Percentiles rank a stretch among this genome's conserved stretches.
These are phyloP conservation scores for Exophiala aquamarina DNA, from an alignment of 2,329 filamentous ascomycete species.

Conservation along the genomic window DNA sequence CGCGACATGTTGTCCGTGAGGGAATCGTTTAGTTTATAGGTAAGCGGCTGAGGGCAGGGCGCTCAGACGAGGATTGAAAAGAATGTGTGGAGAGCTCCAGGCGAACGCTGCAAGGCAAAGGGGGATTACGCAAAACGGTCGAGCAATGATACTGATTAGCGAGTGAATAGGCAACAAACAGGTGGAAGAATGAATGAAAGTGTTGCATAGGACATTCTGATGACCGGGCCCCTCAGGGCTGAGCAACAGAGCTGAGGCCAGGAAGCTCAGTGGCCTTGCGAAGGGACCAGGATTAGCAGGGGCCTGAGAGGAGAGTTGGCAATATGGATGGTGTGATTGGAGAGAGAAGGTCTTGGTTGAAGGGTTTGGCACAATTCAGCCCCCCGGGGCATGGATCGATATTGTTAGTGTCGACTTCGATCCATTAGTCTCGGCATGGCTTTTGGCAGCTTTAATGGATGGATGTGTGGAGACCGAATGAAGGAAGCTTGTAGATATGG, in stretches of 20 bases:
- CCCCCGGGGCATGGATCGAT: too few species aligned
- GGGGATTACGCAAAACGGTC: conserved; percentile 2
- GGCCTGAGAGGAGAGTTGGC: conserved; percentile 3
- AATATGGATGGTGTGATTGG: conserved; percentile 7
- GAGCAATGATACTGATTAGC: background rate
- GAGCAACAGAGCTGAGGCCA: conserved; percentile 18
- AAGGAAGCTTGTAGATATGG: too few species aligned
- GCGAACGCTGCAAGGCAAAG: conserved; percentile 7
- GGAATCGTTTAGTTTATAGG: too few species aligned
- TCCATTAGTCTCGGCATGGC: background rate
- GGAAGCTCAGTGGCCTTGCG: conserved; percentile 9
- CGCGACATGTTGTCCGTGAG: conserved; percentile 9
- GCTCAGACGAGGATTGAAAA: conserved; percentile 3
- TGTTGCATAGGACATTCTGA: conserved; percentile 9
- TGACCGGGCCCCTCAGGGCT: conserved; percentile 15
- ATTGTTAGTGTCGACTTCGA: too few species aligned
- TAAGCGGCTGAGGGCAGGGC: too few species aligned
- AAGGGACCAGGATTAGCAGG: conserved; percentile 12
- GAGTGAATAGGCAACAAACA: conserved; percentile 11
- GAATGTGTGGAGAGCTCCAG: background rate
- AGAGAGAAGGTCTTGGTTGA: too few species aligned
- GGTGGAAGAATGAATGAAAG: conserved; percentile 2
- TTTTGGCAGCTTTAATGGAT: too few species aligned
- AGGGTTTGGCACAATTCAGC: too few species aligned
- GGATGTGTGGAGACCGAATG: too few species aligned